Conservation (phyloP, 805 yeast genomes). For the Nadsonia fulvescens region DNA sequence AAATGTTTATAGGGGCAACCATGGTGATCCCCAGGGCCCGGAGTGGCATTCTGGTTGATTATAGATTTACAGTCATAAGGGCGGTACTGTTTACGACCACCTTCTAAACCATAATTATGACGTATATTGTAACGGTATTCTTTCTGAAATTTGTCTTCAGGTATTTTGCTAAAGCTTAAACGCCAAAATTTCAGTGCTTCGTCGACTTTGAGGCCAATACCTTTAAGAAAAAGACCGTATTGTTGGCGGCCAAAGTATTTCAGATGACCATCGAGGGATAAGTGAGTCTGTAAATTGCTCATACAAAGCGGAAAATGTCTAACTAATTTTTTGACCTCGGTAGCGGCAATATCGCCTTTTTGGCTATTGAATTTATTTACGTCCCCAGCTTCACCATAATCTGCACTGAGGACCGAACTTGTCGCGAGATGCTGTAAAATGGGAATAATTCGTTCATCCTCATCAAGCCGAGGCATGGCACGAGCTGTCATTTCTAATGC, state of each 20-base stretch:
- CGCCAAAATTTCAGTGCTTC: conserved; percentile 83
- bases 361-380: conserved; percentile 19
- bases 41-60: conserved; percentile 43
- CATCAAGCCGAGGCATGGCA: conserved; percentile 69
- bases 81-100: conserved; percentile 66
- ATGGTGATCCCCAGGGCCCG: conserved; percentile 50
- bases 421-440: conserved; percentile 61
- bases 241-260: conserved; percentile 76
- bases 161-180: conserved; percentile 40
- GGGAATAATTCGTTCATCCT: conserved; percentile 79
- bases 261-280: conserved; percentile 49
- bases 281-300: conserved; percentile 41
- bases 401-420: conserved; percentile 39
- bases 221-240: conserved; percentile 67
- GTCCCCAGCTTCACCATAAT: conserved; percentile 18
- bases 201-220: conserved; percentile 72
- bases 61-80: conserved; percentile 79
- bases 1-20: conserved; percentile 89
- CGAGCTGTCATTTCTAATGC: conserved; percentile 54
- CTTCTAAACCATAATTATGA: conserved; percentile 84
- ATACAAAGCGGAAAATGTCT: conserved; percentile 77
- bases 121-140: conserved; percentile 79
- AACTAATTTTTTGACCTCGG: conserved; percentile 34
- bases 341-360: conserved; percentile 36
- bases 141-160: conserved; percentile 63